Evolutionary conservation across 306 rosid genomes (phyloP).

Genomic region (Macrotyloma uniflorum): DNA sequence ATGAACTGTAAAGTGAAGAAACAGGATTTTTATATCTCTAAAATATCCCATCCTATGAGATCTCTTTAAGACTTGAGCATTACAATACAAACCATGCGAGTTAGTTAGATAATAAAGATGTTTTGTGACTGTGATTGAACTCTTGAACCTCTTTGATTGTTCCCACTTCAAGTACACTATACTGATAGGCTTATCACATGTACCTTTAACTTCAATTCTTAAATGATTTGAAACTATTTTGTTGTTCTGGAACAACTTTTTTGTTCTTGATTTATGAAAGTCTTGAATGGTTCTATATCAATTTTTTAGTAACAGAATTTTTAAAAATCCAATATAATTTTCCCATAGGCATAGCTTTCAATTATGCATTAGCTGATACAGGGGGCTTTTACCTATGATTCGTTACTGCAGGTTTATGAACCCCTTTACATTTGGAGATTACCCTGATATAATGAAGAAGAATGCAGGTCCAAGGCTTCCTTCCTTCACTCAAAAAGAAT

Average conservation of each 20-base stretch:
- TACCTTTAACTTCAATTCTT: too few relatives aligned
- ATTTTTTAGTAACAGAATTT: neutral
- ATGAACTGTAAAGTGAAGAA: neutral
- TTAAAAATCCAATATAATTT: neutral
- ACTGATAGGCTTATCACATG: too few relatives aligned
- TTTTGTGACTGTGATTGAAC: too few relatives aligned
- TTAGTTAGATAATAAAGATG: too few relatives aligned
- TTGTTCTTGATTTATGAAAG: neutral
- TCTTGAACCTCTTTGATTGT: too few relatives aligned
- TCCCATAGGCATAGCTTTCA: neutral
- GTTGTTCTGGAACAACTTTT: too few relatives aligned
- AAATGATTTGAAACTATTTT: too few relatives aligned
- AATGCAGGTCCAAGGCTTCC: slow-evolving; percentile 68
- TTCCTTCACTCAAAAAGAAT: slow-evolving; percentile 49
- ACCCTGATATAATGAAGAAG: slow-evolving; percentile 57
- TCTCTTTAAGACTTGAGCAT: too few relatives aligned
- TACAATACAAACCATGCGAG: too few relatives aligned
- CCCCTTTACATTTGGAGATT: slow-evolving; percentile 68
- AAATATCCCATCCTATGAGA: neutral
- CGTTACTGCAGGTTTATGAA: slow-evolving; percentile 55
- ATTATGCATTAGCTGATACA: neutral
- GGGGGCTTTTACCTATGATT: neutral
- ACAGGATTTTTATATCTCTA: neutral
- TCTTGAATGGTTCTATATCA: neutral
- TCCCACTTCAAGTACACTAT: too few relatives aligned